Base-by-base conservation (phyloP, 2,329 filamentous ascomycete genomes). In the Cytospora piceicola region DNA sequence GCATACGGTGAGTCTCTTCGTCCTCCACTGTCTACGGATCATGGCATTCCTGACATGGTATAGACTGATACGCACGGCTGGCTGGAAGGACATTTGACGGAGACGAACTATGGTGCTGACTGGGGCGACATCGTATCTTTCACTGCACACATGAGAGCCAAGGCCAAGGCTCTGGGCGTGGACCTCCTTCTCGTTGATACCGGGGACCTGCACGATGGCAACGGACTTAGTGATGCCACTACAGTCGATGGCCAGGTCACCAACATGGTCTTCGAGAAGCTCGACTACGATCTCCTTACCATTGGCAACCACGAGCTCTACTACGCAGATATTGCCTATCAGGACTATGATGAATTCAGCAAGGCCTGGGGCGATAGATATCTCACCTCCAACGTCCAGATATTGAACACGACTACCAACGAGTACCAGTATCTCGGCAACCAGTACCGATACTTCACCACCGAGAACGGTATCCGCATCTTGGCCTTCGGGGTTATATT, bases 41-140 rank as follows among this genome's bases (percentile, higher is more conserved):
- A 17, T 24, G 11, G 11, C 12, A 4, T 36, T 36, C 20, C 42
- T 60, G 17, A 65, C 53, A 20, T 17, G 34, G 12, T 17, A 14
- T 22, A 78, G 78, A 87, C 85, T 3, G 85, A 88, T 68, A 87
- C 84, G 0, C 85, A 88, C 71, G 85, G 85, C 24, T 87, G 86
- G 86, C 78, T 88, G 22, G 83, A 85, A 70, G 84, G 85, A 4
- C 84, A 88, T 71, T 73, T 88, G 68, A 87, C 88, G 70, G 84
- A 89, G 75, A 78, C 81, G 70, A 88, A 87, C 71, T 89, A 88
- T 67, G 85, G 86, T 51, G 87, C 86, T 2, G 87, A 90, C 71
- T 89, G 86, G 85, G 87, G 87, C 29, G 87, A 90, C 73, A 88
- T 84, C 73, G 85, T 86, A 52, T 83, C 83, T 63, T 89, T 89